Percentiles rank a stretch among this genome's conserved stretches.
Conservation (phyloP, 176 grass and related monocot species). For the Oryza glaberrima region DNA sequence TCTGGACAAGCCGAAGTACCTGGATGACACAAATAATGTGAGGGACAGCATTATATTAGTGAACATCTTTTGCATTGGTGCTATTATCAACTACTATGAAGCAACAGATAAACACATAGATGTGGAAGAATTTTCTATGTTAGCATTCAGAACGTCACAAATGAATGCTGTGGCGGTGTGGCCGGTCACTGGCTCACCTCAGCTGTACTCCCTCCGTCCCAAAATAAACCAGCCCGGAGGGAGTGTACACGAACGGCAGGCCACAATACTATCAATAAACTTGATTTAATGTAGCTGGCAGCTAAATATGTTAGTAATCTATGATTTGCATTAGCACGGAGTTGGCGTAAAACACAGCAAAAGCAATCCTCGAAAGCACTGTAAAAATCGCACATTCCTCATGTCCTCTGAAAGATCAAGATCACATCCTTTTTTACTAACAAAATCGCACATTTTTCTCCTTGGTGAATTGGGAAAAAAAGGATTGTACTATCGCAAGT, state of each 20-base stretch:
- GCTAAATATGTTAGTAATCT: background rate
- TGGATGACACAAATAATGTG: slow-evolving; percentile 34
- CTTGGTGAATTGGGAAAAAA: background rate
- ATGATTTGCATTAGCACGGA: background rate
- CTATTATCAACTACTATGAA: slow-evolving; percentile 1
- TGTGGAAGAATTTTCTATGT: background rate
- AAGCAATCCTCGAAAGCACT: background rate
- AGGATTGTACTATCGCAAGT: background rate
- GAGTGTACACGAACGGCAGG: background rate
- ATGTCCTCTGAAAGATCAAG: background rate
- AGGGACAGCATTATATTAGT: background rate
- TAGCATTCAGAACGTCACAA: background rate
- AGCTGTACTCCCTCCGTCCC: background rate
- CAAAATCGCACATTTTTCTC: background rate
- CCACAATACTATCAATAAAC: background rate
- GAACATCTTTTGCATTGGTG: background rate
- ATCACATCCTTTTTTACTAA: background rate
- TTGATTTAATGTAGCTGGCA: background rate
- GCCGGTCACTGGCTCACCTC: background rate
- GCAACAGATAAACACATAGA: slow-evolving; percentile 1
- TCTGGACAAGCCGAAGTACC: slow-evolving; percentile 95
- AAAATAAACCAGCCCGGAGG: too few relatives aligned
- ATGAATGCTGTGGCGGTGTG: background rate
- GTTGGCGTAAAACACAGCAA: background rate
- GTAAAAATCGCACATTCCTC: background rate